These are phyloP conservation scores for Plasmodium gonderi DNA, from an alignment of 169 alveolate species.

Conservation along the genomic window DNA sequence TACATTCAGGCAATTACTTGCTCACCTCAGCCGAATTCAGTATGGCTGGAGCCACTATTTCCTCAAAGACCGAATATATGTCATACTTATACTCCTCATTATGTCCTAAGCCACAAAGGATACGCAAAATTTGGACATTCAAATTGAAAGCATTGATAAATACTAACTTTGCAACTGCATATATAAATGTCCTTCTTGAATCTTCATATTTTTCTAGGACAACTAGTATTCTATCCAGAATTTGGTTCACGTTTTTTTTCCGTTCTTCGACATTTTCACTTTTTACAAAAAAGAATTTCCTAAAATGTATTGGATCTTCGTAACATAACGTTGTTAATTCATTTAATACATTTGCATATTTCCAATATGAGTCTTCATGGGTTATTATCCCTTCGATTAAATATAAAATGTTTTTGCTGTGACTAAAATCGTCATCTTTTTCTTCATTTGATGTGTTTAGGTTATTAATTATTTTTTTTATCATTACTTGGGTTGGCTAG, in stretches of 20 bases:
- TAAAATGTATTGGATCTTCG: constrained; percentile 55
- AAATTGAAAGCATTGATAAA: constrained; percentile 45
- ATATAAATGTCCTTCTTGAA: constrained; percentile 51
- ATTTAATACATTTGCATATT: constrained; percentile 56
- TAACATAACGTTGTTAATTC: constrained; percentile 73
- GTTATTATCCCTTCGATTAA: constrained; percentile 63
- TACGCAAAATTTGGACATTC: constrained; percentile 26
- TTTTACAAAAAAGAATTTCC: constrained; percentile 47
- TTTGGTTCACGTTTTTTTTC: constrained; percentile 20
- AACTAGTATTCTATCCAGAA: constrained; percentile 57
- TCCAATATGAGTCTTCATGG: constrained; percentile 52
- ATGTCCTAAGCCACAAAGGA: constrained; percentile 22
- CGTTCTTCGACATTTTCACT: neutral
- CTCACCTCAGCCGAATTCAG: constrained; percentile 56
- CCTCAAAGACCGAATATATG: constrained; percentile 55
- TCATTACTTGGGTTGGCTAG: constrained; percentile 10
- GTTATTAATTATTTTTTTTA: constrained; percentile 63
- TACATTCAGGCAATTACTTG: neutral
- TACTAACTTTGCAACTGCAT: constrained; percentile 51
- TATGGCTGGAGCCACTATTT: constrained; percentile 36
- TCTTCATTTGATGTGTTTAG: constrained; percentile 37
- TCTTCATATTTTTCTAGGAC: constrained; percentile 73
- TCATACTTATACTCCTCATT: constrained; percentile 55
- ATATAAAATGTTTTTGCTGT: constrained; percentile 43
- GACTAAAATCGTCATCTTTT: constrained; percentile 65